Evolutionary conservation across 331 rosid genomes (phyloP).

Genomic region (Pyracantha coccinea): DNA sequence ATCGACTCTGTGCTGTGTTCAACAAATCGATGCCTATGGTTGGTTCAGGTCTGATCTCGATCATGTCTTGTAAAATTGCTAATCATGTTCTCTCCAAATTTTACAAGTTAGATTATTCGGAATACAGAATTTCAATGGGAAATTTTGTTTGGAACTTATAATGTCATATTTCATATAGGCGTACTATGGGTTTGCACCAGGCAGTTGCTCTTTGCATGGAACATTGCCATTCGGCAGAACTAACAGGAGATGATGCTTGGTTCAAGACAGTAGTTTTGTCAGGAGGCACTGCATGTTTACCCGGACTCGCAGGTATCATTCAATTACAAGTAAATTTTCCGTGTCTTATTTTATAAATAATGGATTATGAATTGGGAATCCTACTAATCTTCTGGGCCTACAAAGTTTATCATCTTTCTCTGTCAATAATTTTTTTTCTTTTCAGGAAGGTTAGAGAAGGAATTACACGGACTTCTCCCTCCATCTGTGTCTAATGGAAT

Average conservation of each 20-base stretch:
- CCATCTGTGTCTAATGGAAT: conserved; percentile 41
- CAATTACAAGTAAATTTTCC: background rate
- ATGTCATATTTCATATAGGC: conserved; percentile 24
- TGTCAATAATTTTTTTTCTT: background rate
- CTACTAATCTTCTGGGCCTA: background rate
- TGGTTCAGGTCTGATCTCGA: background rate
- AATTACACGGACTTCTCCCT: conserved; percentile 49
- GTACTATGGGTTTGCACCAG: conserved; percentile 75
- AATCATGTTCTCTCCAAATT: background rate
- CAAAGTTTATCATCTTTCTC: no score
- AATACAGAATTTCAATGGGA: background rate
- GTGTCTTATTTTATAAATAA: background rate
- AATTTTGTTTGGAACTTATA: background rate
- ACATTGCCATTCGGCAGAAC: conserved; percentile 53
- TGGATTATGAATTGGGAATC: background rate
- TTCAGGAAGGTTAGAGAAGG: conserved; percentile 61
- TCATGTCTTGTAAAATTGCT: background rate
- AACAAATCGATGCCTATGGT: background rate
- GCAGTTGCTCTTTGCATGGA: conserved; percentile 77
- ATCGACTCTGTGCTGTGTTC: background rate
- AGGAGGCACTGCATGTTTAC: conserved; percentile 80
- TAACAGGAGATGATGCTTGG: conserved; percentile 55
- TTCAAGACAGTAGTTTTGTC: conserved; percentile 69
- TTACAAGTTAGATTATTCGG: background rate
- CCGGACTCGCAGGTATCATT: conserved; percentile 68